Base-by-base conservation (phyloP, 2,329 filamentous ascomycete genomes). In the Verticillium klebahnii region DNA sequence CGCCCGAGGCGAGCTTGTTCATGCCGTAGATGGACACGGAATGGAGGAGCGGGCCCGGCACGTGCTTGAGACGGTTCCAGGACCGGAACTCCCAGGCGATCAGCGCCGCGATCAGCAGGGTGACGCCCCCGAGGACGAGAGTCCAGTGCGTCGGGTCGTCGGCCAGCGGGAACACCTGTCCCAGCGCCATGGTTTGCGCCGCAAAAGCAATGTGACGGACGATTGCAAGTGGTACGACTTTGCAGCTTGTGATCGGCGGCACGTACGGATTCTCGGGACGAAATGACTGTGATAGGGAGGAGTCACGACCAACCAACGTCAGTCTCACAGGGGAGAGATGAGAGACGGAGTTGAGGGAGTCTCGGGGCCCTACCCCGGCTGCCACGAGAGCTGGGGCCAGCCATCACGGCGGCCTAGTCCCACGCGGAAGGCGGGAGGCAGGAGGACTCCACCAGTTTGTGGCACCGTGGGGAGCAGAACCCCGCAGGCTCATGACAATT, bases 11-110 rank as follows among this genome's bases (percentile, higher is more conserved):
- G 3, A 50, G 58, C 11, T 57, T 59, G 34, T 71, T 64, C 62
- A 74, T 69, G 66, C 72, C 73, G 6, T 66, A 68, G 17, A 73
- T 71, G 19, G 72, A 73, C 52, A 74, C 63, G 0, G 67, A 67
- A 8, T 70, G 70, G 8, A 68, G 45, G 29, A 64, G 64, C 8
- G 70, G 71, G 9, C 71, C 71, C 19, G 71, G 71, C 23, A 73
- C 65, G 36, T 72, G 69, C 45, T 69, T 65, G 39, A 72, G 59
- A 2, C 71, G 67, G 40, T 67, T 64, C 69, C 69, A 73, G 31
- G 69, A 69, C 52, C 66, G 64, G 25, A 69, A 63, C 58, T 61
- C 62, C 60, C 61, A 61, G 3, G 56, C 57, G 37, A 66, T 23
- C n/a, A 64, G 2, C 25, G 57, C 15, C 2, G 23, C 29, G 3